Conservation (phyloP, 768 basidiomycete species). For the Cyathus striatus region DNA sequence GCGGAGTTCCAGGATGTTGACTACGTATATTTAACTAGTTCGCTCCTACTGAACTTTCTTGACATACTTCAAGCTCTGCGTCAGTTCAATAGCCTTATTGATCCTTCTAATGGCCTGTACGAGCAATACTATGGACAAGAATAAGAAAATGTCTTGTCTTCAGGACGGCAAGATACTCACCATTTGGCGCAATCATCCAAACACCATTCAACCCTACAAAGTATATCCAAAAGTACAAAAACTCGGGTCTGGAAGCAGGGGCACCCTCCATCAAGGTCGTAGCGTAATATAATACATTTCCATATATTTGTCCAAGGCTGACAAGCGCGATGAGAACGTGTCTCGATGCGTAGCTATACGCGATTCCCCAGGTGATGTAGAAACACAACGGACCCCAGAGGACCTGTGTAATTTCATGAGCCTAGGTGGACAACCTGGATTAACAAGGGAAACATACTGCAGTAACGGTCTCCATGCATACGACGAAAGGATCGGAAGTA, state of each 20-base stretch:
- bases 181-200: constrained; percentile 7
- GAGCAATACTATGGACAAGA: too few species aligned
- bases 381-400: constrained; percentile 9
- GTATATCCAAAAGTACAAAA: constrained; percentile 11
- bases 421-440: too few species aligned
- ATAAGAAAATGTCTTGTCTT: too few species aligned
- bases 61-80: too few species aligned
- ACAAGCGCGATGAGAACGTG: constrained; percentile 6
- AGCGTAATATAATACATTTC: constrained; percentile 7
- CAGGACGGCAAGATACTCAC: too few species aligned
- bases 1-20: too few species aligned
- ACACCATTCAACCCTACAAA: constrained; percentile 8
- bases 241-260: constrained; percentile 7
- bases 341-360: constrained; percentile 5
- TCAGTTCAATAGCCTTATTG: too few species aligned
- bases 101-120: too few species aligned
- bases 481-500: constrained; percentile 6
- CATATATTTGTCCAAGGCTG: constrained; percentile 8
- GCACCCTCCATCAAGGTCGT: constrained; percentile 7
- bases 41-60: too few species aligned
- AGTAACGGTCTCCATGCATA: constrained; percentile 5
- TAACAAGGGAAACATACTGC: constrained; percentile 1
- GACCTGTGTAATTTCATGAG: not conserved
- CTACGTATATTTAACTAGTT: too few species aligned
- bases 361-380: constrained; percentile 5